Percentiles rank a stretch among this genome's conserved stretches.
Conservation (phyloP, 306 rosid genomes). For the Phaseolus lunatus region DNA sequence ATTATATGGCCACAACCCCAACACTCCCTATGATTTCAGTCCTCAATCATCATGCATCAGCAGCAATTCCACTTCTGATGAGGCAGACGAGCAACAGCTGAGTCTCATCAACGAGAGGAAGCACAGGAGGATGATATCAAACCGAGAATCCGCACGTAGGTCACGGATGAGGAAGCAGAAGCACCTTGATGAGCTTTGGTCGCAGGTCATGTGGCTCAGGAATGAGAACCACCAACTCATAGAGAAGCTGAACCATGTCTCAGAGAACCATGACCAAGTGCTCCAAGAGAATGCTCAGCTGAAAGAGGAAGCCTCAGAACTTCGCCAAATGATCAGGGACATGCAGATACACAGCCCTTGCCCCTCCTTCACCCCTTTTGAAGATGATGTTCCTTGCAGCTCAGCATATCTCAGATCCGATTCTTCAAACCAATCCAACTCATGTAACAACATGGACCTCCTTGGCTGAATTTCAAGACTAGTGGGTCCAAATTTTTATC, state of each 20-base stretch:
- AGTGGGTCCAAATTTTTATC: conserved; percentile 19
- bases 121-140: conserved; percentile 90
- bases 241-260: conserved; percentile 71
- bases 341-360: conserved; percentile 69
- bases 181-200: conserved; percentile 96
- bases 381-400: conserved; percentile 56
- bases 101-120: conserved; percentile 81
- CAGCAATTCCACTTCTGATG: conserved; percentile 89
- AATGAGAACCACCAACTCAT: conserved; percentile 81
- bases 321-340: conserved; percentile 73
- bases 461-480: conserved; percentile 49
- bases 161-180: conserved; percentile 93
- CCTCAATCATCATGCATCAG: conserved; percentile 67
- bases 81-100: conserved; percentile 78
- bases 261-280: conserved; percentile 68
- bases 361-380: conserved; percentile 60
- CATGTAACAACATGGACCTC: conserved; percentile 62
- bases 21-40: conserved; percentile 47
- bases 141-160: conserved; percentile 92
- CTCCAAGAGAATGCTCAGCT: conserved; percentile 77
- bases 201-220: conserved; percentile 89
- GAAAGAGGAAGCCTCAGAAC: conserved; percentile 76
- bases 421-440: conserved; percentile 62
- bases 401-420: conserved; percentile 59
- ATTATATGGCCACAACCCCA: conserved; percentile 53